phyloP scores from a whole-genome alignment of 2,329 filamentous ascomycete species.

The Aspergillus sp. region DNA sequence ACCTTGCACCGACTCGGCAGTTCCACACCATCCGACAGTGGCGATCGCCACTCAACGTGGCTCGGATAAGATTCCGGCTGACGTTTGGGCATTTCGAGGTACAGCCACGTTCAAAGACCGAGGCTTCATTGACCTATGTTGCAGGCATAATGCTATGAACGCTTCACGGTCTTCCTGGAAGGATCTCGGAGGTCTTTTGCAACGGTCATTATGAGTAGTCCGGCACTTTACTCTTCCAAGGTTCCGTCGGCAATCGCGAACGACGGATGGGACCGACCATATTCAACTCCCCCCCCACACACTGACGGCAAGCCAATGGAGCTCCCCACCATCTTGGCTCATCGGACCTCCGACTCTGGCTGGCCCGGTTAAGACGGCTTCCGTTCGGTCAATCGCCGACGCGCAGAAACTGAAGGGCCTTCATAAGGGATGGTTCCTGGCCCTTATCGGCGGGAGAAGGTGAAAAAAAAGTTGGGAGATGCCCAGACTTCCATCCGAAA shows the following conservation, averaged over 20 bases:
- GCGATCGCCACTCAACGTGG: conserved; percentile 1
- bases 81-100: neutral
- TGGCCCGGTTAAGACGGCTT: conserved; percentile 30
- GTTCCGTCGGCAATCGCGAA: neutral
- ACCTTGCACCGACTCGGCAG: neutral
- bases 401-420: neutral
- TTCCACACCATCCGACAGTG: neutral
- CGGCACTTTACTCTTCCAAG: too few species aligned
- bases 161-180: too few species aligned
- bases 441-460: neutral
- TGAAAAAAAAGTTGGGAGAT: neutral
- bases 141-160: too few species aligned
- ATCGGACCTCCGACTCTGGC: conserved; percentile 10
- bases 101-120: too few species aligned
- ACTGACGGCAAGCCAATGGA: neutral
- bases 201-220: too few species aligned
- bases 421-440: conserved; percentile 7
- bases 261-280: neutral
- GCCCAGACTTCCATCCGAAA: neutral
- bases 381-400: conserved; percentile 17
- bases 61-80: conserved; percentile 16
- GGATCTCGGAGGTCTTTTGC: too few species aligned
- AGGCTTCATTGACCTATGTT: too few species aligned
- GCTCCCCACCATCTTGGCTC: neutral
- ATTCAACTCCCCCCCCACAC: neutral